Conservation (phyloP, 805 yeast species). For the Alloascoidea hylecoeti region DNA sequence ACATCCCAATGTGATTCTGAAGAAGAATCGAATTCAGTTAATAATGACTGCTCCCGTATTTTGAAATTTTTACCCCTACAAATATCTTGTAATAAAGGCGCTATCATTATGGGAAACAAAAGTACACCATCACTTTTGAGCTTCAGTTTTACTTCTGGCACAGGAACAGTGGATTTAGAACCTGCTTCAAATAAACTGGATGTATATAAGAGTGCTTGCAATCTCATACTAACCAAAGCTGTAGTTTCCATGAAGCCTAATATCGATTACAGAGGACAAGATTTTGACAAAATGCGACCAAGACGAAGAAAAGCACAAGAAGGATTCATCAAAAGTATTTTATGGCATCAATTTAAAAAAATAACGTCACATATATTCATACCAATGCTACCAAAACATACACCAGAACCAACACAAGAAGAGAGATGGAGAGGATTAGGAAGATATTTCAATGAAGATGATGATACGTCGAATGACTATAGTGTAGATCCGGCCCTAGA, state of each 20-base stretch:
- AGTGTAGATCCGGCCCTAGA: constrained; percentile 16
- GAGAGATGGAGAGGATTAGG: constrained; percentile 68
- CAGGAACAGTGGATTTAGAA: constrained; percentile 43
- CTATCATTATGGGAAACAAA: constrained; percentile 68
- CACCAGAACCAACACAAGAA: too few species aligned
- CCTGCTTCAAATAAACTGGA: constrained; percentile 40
- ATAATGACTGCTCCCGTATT: constrained; percentile 7
- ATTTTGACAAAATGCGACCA: constrained; percentile 3
- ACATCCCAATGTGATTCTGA: too few species aligned
- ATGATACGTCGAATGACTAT: constrained; percentile 17
- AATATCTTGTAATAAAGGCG: constrained; percentile 45
- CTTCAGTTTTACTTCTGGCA: constrained; percentile 37
- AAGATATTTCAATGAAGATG: constrained; percentile 39
- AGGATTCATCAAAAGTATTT: constrained; percentile 1
- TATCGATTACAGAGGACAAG: constrained; percentile 35
- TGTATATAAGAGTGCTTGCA: constrained; percentile 30
- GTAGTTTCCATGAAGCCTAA: constrained; percentile 57
- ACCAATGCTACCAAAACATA: too few species aligned
- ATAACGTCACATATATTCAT: too few species aligned
- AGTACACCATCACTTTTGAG: constrained; percentile 64
- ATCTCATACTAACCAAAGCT: constrained; percentile 34
- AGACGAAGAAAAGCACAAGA: constrained; percentile 4
- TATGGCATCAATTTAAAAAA: background rate
- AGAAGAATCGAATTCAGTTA: constrained; percentile 5
- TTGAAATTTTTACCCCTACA: constrained; percentile 42